These are phyloP conservation scores for Logfia minima DNA, from an alignment of 129 eudicot species.

Conservation along the genomic window DNA sequence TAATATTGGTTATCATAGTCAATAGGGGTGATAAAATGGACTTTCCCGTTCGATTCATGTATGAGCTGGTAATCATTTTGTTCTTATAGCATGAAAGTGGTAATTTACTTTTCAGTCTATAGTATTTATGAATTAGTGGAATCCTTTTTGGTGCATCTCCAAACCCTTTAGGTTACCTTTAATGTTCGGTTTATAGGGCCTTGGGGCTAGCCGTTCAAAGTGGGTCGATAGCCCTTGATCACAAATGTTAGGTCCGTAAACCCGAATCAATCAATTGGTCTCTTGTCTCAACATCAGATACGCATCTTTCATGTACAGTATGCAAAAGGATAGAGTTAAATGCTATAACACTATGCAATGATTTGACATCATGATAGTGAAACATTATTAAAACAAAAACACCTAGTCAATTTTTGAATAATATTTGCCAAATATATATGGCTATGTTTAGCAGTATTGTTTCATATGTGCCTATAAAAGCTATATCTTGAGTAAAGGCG, in stretches of 20 bases:
- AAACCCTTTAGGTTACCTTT: constrained; percentile 14
- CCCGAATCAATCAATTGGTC: constrained; percentile 25
- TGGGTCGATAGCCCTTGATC: constrained; percentile 23
- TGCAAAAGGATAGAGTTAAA: constrained; percentile 24
- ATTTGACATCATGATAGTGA: constrained; percentile 36
- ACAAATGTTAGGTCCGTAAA: constrained; percentile 28
- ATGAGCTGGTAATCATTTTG: neutral
- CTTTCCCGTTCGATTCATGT: neutral
- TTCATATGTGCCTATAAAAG: constrained; percentile 35
- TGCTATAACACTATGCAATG: constrained; percentile 27
- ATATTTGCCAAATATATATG: constrained; percentile 21
- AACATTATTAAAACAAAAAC: constrained; percentile 24
- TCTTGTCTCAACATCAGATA: neutral
- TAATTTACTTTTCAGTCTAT: neutral
- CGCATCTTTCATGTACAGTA: constrained; percentile 27
- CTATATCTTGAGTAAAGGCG: constrained; percentile 29
- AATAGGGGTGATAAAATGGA: neutral
- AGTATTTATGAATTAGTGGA: constrained; percentile 7
- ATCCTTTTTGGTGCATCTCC: constrained; percentile 3
- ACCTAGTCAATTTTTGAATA: constrained; percentile 31
- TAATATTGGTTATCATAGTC: neutral
- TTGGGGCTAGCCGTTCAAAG: constrained; percentile 28
- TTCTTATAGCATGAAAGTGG: constrained; percentile 3
- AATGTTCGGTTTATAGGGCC: constrained; percentile 8
- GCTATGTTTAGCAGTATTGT: constrained; percentile 15